Percentiles rank a stretch among this genome's conserved stretches.
These are phyloP conservation scores for Citeromyces hawaiiensis DNA, from an alignment of 1,139 yeast species.

Conservation along the genomic window DNA sequence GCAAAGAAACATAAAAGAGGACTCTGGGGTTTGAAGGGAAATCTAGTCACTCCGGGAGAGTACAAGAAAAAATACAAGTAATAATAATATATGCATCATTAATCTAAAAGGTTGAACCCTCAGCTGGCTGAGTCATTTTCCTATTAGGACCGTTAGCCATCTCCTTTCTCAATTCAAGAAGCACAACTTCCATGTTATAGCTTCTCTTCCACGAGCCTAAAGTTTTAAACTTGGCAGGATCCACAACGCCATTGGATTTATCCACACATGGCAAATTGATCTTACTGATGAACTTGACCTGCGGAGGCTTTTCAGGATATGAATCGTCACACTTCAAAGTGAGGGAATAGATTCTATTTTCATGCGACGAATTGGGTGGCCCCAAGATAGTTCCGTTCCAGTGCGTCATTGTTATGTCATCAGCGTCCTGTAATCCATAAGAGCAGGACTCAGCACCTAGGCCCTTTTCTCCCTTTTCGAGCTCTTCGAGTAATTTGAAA, in stretches of 20 bases:
- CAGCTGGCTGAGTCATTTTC: conserved; percentile 82
- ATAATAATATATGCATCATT: neutral
- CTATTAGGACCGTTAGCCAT: conserved; percentile 82
- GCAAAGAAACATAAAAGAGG: conserved; percentile 54
- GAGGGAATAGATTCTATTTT: conserved; percentile 82
- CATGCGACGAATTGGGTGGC: conserved; percentile 91
- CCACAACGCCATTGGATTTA: conserved; percentile 47
- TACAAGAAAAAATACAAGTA: conserved; percentile 35
- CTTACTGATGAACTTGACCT: conserved; percentile 65
- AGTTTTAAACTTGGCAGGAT: conserved; percentile 47
- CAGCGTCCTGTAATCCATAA: conserved; percentile 78
- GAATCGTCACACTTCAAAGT: conserved; percentile 69
- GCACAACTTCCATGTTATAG: conserved; percentile 82
- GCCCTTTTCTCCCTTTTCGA: conserved; percentile 97
- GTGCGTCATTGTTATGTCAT: conserved; percentile 80
- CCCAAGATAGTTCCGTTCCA: conserved; percentile 98
- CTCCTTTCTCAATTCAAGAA: conserved; percentile 75
- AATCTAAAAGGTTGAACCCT: conserved; percentile 54
- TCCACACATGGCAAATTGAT: conserved; percentile 88
- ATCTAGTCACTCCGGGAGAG: conserved; percentile 68
- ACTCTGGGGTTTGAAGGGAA: conserved; percentile 47
- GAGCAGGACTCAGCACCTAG: conserved; percentile 95
- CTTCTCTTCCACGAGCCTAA: conserved; percentile 78
- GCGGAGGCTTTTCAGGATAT: conserved; percentile 87
- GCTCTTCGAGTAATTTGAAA: conserved; percentile 84